phyloP scores from a whole-genome alignment of 2,329 filamentous ascomycete species.

The Blastomyces silverae region DNA sequence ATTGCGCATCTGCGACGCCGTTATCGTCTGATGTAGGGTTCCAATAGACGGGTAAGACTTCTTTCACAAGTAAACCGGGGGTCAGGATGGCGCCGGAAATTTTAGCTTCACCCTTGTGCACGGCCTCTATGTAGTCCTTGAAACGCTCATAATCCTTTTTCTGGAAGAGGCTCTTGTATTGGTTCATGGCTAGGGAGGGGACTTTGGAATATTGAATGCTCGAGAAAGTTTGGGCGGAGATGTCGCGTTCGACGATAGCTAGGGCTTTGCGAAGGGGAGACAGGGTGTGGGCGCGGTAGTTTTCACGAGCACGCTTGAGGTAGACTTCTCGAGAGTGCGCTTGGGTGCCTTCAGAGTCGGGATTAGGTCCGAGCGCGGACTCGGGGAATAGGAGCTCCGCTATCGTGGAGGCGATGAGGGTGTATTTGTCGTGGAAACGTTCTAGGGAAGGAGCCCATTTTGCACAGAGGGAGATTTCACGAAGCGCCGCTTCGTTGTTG shows the following conservation, averaged over 20 bases:
- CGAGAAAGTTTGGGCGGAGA: constrained; percentile 47
- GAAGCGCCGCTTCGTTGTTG: constrained; percentile 36
- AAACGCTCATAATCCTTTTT: constrained; percentile 49
- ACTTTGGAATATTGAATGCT: constrained; percentile 53
- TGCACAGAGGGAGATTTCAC: constrained; percentile 49
- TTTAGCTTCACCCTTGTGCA: constrained; percentile 43
- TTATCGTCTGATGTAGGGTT: neutral
- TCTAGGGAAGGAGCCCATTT: constrained; percentile 56
- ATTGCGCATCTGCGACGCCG: constrained; percentile 32
- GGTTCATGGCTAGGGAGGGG: constrained; percentile 53
- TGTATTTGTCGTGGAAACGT: constrained; percentile 53
- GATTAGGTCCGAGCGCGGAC: constrained; percentile 30
- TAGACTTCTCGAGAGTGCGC: constrained; percentile 43
- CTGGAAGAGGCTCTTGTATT: constrained; percentile 46
- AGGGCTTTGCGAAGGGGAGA: constrained; percentile 49
- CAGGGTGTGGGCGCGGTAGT: constrained; percentile 46
- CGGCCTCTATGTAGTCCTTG: constrained; percentile 44
- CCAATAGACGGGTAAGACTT: constrained; percentile 34
- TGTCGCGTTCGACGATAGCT: constrained; percentile 46
- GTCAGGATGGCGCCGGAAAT: constrained; percentile 54
- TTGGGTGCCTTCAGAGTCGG: neutral
- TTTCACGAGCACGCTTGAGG: constrained; percentile 49
- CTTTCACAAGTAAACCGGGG: constrained; percentile 45
- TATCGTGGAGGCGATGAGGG: constrained; percentile 52
- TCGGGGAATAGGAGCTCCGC: constrained; percentile 49